Evolutionary conservation across 2,329 filamentous ascomycete genomes (phyloP).

Genomic region (Aspergillus cejpii): DNA sequence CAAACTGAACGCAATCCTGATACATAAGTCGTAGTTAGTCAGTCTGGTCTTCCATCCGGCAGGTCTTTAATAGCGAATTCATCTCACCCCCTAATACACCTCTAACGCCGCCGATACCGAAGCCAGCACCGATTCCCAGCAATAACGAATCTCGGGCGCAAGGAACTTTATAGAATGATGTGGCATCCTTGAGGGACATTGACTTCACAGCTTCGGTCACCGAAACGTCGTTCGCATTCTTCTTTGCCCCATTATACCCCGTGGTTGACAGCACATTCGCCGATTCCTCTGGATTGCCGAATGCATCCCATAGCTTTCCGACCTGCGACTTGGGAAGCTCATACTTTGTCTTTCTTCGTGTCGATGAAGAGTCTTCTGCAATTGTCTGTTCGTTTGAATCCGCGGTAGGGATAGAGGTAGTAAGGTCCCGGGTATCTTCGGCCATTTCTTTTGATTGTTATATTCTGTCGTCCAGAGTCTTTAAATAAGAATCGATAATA

Average conservation of each 20-base stretch:
- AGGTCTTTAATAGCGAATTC: neutral
- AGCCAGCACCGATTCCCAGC: constrained; percentile 73
- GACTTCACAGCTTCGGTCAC: constrained; percentile 38
- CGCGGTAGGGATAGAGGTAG: constrained; percentile 7
- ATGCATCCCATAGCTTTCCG: constrained; percentile 44
- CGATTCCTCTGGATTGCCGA: constrained; percentile 44
- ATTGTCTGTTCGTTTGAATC: constrained; percentile 16
- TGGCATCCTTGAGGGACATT: constrained; percentile 48
- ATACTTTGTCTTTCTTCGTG: constrained; percentile 34
- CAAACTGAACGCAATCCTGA: constrained; percentile 50
- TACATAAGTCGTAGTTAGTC: constrained; percentile 9
- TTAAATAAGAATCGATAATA: constrained; percentile 7
- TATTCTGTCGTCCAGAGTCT: constrained; percentile 1
- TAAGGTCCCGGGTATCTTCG: constrained; percentile 33
- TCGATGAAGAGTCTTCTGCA: constrained; percentile 13
- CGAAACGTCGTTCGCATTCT: constrained; percentile 39
- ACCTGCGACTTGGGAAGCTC: constrained; percentile 42
- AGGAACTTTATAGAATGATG: constrained; percentile 66
- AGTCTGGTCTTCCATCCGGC: neutral
- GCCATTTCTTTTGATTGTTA: constrained; percentile 36
- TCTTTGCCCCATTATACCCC: constrained; percentile 56
- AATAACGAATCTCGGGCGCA: constrained; percentile 79
- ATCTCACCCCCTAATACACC: constrained; percentile 65
- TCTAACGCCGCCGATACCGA: constrained; percentile 65
- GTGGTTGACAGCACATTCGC: constrained; percentile 52